Evolutionary conservation across 768 basidiomycete species (phyloP).

Genomic region (Leccinum subtestaceum): DNA sequence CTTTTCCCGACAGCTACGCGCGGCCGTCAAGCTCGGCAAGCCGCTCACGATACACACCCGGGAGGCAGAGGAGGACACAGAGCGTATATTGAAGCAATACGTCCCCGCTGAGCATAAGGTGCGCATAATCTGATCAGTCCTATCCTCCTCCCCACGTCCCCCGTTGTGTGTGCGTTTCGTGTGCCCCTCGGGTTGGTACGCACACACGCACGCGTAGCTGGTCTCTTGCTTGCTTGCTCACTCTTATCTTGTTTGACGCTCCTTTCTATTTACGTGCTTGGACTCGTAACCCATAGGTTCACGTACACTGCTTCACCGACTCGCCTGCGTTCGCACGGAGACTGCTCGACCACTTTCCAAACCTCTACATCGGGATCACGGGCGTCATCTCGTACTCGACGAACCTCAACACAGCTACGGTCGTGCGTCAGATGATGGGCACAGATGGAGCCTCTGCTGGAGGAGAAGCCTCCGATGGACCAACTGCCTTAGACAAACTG

Average conservation of each 20-base stretch:
- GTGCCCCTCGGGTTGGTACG: neutral
- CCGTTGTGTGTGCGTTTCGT: neutral
- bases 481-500: conserved; percentile 19
- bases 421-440: conserved; percentile 54
- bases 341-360: conserved; percentile 73
- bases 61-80: conserved; percentile 82
- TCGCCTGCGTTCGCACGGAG: conserved; percentile 68
- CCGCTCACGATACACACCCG: conserved; percentile 85
- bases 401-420: conserved; percentile 66
- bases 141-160: neutral
- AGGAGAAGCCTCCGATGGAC: neutral
- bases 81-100: conserved; percentile 70
- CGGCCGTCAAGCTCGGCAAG: conserved; percentile 67
- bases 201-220: neutral
- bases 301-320: conserved; percentile 89
- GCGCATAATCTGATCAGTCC: conserved; percentile 5
- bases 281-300: conserved; percentile 47
- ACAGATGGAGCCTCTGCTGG: conserved; percentile 13
- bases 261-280: neutral
- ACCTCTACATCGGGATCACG: conserved; percentile 82
- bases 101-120: conserved; percentile 73
- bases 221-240: neutral
- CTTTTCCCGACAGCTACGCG: conserved; percentile 64
- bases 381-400: conserved; percentile 81
- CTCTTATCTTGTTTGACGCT: neutral